Percentiles rank a stretch among this genome's conserved stretches.
Conservation (phyloP, 176 grass and related monocot genomes). For the Oryza coarctata region DNA sequence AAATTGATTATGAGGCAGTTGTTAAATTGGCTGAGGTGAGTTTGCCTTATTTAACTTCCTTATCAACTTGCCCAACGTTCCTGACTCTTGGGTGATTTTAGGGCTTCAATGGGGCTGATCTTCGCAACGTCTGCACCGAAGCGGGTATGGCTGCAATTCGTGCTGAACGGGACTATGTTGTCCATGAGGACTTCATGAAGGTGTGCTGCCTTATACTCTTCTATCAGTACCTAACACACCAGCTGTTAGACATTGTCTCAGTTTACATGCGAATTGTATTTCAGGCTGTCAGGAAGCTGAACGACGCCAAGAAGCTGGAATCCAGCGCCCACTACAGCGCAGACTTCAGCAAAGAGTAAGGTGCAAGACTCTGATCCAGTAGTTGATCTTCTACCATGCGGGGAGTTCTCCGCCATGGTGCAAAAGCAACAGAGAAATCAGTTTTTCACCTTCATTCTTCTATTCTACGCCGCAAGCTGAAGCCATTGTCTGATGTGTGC, state of each 20-base stretch:
- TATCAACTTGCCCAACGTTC: not conserved
- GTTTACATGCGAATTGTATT: not conserved
- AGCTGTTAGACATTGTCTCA: not conserved
- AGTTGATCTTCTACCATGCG: not conserved
- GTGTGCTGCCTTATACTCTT: conserved; percentile 38
- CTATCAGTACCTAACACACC: not conserved
- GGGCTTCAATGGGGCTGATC: conserved; percentile 98
- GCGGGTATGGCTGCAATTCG: conserved; percentile 98
- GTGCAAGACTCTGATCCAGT: not conserved
- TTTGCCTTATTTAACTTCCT: not conserved
- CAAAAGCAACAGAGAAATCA: not conserved
- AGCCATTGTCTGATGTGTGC: conserved; percentile 24
- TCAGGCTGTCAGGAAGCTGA: conserved; percentile 90
- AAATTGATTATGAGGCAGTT: conserved; percentile 98
- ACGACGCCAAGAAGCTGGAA: conserved; percentile 93
- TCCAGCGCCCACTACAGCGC: conserved; percentile 89
- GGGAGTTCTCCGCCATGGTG: not conserved
- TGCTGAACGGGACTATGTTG: conserved; percentile 93
- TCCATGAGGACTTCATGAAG: conserved; percentile 99
- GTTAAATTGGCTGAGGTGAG: conserved; percentile 93
- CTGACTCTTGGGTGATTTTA: conserved; percentile 29
- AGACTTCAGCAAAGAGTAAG: conserved; percentile 87
- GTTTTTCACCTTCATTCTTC: conserved; percentile 15
- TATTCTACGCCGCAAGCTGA: conserved; percentile 1
- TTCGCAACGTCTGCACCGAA: conserved; percentile 96